Percentiles rank a stretch among this genome's conserved stretches.
Conservation (phyloP, 1,284 basidiomycete genomes). For the Ustilago hordei region DNA sequence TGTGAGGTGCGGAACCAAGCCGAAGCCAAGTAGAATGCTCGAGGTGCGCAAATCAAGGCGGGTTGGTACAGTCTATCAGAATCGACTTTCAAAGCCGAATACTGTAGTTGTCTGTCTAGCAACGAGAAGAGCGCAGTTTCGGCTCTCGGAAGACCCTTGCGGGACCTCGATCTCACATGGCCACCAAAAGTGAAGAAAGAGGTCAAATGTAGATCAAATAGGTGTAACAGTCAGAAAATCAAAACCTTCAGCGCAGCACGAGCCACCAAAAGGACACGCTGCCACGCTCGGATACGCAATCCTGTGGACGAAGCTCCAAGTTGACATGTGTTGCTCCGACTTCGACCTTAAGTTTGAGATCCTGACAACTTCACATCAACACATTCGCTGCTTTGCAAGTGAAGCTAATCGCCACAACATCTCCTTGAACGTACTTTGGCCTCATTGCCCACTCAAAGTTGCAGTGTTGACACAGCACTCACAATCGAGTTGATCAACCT, state of each 20-base stretch:
- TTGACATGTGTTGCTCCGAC: slow-evolving; percentile 6
- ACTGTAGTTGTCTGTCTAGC: not conserved
- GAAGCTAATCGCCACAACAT: not conserved
- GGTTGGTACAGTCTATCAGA: not conserved
- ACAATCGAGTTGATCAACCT: not conserved
- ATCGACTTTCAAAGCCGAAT: slow-evolving; percentile 10
- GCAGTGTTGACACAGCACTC: not conserved
- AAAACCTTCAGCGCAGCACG: slow-evolving; percentile 18
- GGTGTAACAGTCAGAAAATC: not conserved
- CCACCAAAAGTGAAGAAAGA: no score
- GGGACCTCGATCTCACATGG: not conserved
- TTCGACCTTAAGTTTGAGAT: not conserved
- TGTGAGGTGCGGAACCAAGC: not conserved
- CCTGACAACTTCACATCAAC: not conserved
- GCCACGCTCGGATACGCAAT: slow-evolving; percentile 18
- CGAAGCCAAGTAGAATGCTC: not conserved
- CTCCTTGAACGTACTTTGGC: not conserved
- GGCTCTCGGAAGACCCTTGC: slow-evolving; percentile 13
- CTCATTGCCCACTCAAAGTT: not conserved
- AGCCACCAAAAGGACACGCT: slow-evolving; percentile 17
- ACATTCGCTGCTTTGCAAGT: not conserved
- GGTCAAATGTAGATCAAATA: no score
- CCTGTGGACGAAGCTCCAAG: not conserved
- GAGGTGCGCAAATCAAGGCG: not conserved
- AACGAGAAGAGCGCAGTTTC: slow-evolving; percentile 7